Evolutionary conservation across 306 rosid species (phyloP).

Genomic region (Clitoria ternatea): DNA sequence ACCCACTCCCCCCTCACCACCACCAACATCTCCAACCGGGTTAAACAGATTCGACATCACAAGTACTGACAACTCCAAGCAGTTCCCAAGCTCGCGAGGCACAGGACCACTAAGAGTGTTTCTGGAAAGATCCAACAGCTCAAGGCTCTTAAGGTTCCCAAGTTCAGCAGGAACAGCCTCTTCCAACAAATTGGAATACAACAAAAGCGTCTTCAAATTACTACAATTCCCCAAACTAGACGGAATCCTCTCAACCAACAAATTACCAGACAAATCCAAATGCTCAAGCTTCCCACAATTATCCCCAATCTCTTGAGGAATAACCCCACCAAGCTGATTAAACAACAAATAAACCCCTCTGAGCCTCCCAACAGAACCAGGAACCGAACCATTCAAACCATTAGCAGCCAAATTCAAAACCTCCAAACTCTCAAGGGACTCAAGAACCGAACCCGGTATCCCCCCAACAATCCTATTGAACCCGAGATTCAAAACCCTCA

Average conservation of each 20-base stretch:
- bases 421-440: constrained; percentile 40
- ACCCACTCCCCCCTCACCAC: constrained; percentile 21
- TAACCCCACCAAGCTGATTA: constrained; percentile 50
- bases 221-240: constrained; percentile 69
- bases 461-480: constrained; percentile 63
- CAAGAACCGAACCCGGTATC: constrained; percentile 53
- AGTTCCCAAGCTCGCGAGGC: constrained; percentile 67
- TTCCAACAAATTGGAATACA: constrained; percentile 71
- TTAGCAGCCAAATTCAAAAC: constrained; percentile 74
- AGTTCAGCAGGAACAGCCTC: constrained; percentile 63
- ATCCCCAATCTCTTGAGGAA: constrained; percentile 67
- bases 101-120: constrained; percentile 65
- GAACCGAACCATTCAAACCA: constrained; percentile 63
- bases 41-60: constrained; percentile 70
- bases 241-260: constrained; percentile 50
- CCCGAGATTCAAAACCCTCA: constrained; percentile 71
- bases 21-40: constrained; percentile 38
- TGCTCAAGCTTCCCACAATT: constrained; percentile 76
- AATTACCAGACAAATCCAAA: constrained; percentile 79
- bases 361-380: constrained; percentile 58
- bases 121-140: constrained; percentile 83
- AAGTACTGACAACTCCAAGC: constrained; percentile 55
- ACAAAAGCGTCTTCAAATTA: constrained; percentile 48
- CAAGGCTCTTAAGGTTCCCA: constrained; percentile 54
- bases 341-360: constrained; percentile 60